phyloP scores from a whole-genome alignment of 345 rosid genomes.

The Eucalyptus sp. region DNA sequence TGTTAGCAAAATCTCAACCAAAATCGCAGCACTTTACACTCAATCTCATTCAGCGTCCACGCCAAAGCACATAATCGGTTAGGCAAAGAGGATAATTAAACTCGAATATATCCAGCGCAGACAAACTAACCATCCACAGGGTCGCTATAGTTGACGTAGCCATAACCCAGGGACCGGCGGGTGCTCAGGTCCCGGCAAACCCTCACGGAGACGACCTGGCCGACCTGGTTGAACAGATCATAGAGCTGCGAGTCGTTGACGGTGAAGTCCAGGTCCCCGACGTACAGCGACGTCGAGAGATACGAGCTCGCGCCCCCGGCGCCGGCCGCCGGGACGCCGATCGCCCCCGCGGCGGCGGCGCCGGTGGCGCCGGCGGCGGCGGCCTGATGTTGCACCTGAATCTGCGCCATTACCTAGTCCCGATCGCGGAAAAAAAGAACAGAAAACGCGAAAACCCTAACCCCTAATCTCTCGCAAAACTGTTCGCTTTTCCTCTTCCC shows the following conservation, averaged over 20 bases:
- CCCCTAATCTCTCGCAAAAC: constrained; percentile 1
- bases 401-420: constrained; percentile 49
- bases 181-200: constrained; percentile 76
- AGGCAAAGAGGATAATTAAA: not conserved
- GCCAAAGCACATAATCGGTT: not conserved
- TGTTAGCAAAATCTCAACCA: not conserved
- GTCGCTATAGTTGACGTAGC: constrained; percentile 65
- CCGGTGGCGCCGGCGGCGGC: not conserved
- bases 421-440: not conserved
- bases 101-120: not conserved
- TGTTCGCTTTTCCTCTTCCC: not conserved
- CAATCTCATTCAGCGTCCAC: not conserved
- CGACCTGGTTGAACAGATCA: constrained; percentile 63
- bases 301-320: constrained; percentile 22
- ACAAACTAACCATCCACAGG: constrained; percentile 60
- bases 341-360: not conserved
- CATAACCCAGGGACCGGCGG: constrained; percentile 79
- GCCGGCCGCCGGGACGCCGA: constrained; percentile 9
- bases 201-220: constrained; percentile 73
- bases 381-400: constrained; percentile 57
- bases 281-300: constrained; percentile 58
- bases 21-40: not conserved
- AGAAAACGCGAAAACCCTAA: not conserved
- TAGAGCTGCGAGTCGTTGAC: constrained; percentile 75
- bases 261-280: constrained; percentile 67